Evolutionary conservation across 2,329 filamentous ascomycete genomes (phyloP), one percentile per base, ranked within the genome.

Genomic region (Fusarium succisae): DNA sequence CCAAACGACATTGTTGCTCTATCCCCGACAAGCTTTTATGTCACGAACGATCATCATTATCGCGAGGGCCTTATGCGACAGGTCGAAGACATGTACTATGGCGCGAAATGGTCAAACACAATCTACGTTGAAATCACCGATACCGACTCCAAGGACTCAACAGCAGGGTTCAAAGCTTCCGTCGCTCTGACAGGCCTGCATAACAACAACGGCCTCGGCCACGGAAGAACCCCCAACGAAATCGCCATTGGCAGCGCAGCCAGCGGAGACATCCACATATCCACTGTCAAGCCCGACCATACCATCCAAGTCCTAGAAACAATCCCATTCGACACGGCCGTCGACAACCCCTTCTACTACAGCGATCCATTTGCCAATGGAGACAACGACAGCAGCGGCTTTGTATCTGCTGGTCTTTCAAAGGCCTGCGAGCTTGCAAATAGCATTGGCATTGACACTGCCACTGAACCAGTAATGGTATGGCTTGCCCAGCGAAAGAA

Each of bases 311-410:
- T 91, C 11, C 71, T 63, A 2, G 50, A 72, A 22, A 78, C 79
- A 0, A 70, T 91, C 22, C 68, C 81, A 2, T 68, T 89, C 7
- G 84, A 87, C 41, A 82, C 82, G 3, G 74, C 82, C 7, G 80
- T 88, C 18, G 90, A 92, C 73, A 92, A 92, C 68, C 89, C 90
- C 0, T 86, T 79, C 73, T 91, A 87, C 78, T 92, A 89, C 74
- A 64, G 77, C 0, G 90, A 92, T 58, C 85, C 87, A 0, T 90
- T 86, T 50, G 81, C 84, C 3, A 82, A 81, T 1, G 12, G 44
- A 5, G 69, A 72, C 1, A 80, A 75, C 0, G 80, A 81, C 26
- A 85, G 84, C 22, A 90, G 88, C 62, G 89, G 89, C 0, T 88
- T 87, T 56, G 78, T 91, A 2, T 75, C 87, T 0, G 82, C 86